Percentiles rank a stretch among this genome's conserved stretches.
Evolutionary conservation across 2,329 filamentous ascomycete species (phyloP).

Genomic region (Coccinonectria pachysandricola): DNA sequence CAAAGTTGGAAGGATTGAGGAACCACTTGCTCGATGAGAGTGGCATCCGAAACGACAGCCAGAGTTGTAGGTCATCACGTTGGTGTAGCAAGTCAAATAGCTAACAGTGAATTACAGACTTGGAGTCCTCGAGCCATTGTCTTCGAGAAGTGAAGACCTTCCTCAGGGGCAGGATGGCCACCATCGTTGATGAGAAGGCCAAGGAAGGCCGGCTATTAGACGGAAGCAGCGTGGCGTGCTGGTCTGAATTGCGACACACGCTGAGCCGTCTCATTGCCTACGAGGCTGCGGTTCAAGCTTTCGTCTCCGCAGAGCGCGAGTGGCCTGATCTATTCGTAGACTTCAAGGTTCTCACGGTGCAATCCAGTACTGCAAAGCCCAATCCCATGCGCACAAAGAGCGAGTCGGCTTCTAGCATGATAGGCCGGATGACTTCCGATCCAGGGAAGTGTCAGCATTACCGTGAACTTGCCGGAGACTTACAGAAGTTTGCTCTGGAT

Average conservation of each 20-base stretch:
- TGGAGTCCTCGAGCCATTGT: constrained; percentile 2
- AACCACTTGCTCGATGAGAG: too few species aligned
- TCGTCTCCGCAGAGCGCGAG: constrained; percentile 10
- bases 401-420: constrained; percentile 10
- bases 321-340: constrained; percentile 24
- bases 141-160: constrained; percentile 4
- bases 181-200: constrained; percentile 6
- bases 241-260: constrained; percentile 21
- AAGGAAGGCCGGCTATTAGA: constrained; percentile 7
- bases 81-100: background rate
- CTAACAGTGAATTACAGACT: constrained; percentile 1
- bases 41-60: too few species aligned
- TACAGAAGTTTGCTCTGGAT: constrained; percentile 18
- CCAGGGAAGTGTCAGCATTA: constrained; percentile 2
- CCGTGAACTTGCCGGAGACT: constrained; percentile 3
- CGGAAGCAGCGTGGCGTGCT: constrained; percentile 10
- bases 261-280: constrained; percentile 18
- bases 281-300: constrained; percentile 4
- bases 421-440: constrained; percentile 12
- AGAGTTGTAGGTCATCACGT: too few species aligned
- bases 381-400: constrained; percentile 12
- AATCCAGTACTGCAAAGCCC: constrained; percentile 12
- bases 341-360: constrained; percentile 16
- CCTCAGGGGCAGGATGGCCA: background rate
- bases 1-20: too few species aligned